Conservation (phyloP, 495 filamentous ascomycete genomes). For the Aspergillus nidulans region DNA sequence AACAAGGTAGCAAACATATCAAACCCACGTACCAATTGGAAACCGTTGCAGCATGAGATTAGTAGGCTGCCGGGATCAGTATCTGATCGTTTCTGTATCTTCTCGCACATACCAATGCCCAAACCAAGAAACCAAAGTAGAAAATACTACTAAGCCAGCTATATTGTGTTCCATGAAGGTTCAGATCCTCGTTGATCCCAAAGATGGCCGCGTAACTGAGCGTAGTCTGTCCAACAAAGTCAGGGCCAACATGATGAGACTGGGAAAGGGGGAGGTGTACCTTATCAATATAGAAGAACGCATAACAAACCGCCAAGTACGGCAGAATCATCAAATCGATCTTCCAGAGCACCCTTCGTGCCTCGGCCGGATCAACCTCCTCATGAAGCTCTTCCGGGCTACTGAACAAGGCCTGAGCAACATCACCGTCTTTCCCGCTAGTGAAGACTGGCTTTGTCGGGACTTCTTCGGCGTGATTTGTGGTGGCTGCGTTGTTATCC, state of each 20-base stretch:
- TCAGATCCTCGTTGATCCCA: slow-evolving; percentile 46
- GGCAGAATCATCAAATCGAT: slow-evolving; percentile 51
- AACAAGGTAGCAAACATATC: background rate
- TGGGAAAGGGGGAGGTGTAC: slow-evolving; percentile 22
- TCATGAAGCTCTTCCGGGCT: slow-evolving; percentile 41
- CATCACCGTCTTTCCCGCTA: slow-evolving; percentile 36
- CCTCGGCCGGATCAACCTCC: slow-evolving; percentile 45
- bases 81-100: background rate
- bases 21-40: slow-evolving; percentile 48
- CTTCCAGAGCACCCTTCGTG: slow-evolving; percentile 47
- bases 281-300: slow-evolving; percentile 59
- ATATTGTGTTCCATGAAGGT: slow-evolving; percentile 46
- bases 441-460: slow-evolving; percentile 24
- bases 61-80: slow-evolving; percentile 26
- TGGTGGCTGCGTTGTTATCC: slow-evolving; percentile 18
- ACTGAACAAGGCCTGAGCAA: slow-evolving; percentile 42
- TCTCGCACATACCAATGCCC: slow-evolving; percentile 33
- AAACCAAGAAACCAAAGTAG: slow-evolving; percentile 48
- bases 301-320: slow-evolving; percentile 53
- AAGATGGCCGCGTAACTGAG: slow-evolving; percentile 57
- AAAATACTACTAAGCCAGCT: slow-evolving; percentile 48
- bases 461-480: slow-evolving; percentile 25
- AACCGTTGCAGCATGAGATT: slow-evolving; percentile 55
- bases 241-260: background rate
- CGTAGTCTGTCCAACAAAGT: slow-evolving; percentile 36